phyloP scores from a whole-genome alignment of 139 green algal species.

The Haematococcus sp. region DNA sequence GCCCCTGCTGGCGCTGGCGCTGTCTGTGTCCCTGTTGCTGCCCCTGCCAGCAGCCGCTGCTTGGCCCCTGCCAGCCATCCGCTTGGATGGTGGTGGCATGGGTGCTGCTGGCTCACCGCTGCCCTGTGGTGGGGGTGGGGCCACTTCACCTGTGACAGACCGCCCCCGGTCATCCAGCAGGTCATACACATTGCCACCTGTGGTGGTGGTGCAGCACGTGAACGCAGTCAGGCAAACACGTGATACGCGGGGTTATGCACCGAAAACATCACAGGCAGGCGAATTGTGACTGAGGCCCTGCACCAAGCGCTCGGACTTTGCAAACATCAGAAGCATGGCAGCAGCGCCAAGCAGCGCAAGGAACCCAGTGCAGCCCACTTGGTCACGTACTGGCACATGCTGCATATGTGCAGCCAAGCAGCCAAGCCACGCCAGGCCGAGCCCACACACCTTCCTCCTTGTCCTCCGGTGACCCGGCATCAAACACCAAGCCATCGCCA shows the following conservation, averaged over 20 bases:
- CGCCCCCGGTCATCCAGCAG: neutral
- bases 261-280: too few relatives aligned
- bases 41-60: constrained; percentile 4
- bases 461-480: constrained; percentile 52
- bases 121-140: neutral
- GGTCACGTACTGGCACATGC: too few relatives aligned
- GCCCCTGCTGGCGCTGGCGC: constrained; percentile 1
- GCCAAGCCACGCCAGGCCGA: too few relatives aligned
- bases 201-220: neutral
- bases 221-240: neutral
- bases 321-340: too few relatives aligned
- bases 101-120: neutral
- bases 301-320: too few relatives aligned
- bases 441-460: constrained; percentile 61
- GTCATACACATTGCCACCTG: neutral
- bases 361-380: too few relatives aligned
- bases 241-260: too few relatives aligned
- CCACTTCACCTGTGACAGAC: neutral
- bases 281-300: too few relatives aligned
- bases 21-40: neutral
- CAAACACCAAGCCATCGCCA: constrained; percentile 81
- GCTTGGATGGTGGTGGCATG: neutral
- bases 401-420: too few relatives aligned
- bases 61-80: neutral
- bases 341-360: too few relatives aligned